phyloP scores from a whole-genome alignment of 495 filamentous ascomycete genomes.

The Aspergillus mulundensis region DNA sequence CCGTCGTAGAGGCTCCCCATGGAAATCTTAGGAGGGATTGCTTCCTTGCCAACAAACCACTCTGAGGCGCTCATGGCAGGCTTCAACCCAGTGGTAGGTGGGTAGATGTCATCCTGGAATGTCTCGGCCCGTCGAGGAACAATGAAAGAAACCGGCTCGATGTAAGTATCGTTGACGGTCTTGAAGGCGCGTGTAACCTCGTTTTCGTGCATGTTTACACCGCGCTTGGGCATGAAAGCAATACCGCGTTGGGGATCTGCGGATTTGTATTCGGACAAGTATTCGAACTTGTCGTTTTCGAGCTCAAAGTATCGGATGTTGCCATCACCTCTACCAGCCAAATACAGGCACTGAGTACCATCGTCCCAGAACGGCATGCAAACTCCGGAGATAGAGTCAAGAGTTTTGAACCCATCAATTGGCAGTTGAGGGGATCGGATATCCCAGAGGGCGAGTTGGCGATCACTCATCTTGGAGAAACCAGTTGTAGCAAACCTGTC shows the following conservation, averaged over 20 bases:
- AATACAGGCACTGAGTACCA: constrained; percentile 83
- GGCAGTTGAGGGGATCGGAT: constrained; percentile 73
- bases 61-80: constrained; percentile 75
- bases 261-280: constrained; percentile 92
- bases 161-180: constrained; percentile 88
- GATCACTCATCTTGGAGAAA: constrained; percentile 97
- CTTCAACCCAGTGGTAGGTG: constrained; percentile 70
- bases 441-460: constrained; percentile 95
- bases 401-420: constrained; percentile 77
- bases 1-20: constrained; percentile 89
- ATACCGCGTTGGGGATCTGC: constrained; percentile 89
- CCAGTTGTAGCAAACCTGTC: constrained; percentile 93
- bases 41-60: constrained; percentile 83
- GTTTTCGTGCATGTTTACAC: constrained; percentile 93
- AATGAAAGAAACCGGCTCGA: constrained; percentile 96
- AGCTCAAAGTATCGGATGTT: constrained; percentile 99
- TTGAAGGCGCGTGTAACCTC: constrained; percentile 95
- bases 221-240: constrained; percentile 92
- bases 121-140: constrained; percentile 92
- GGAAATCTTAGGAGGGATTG: constrained; percentile 82
- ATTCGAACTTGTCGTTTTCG: constrained; percentile 96
- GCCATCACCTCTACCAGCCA: constrained; percentile 95
- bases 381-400: constrained; percentile 94
- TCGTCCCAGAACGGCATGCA: constrained; percentile 99
- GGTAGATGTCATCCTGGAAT: constrained; percentile 97